Evolutionary conservation across 495 filamentous ascomycete genomes (phyloP), one percentile per base, ranked within the genome.

Genomic region (Gamarada debralockiae): DNA sequence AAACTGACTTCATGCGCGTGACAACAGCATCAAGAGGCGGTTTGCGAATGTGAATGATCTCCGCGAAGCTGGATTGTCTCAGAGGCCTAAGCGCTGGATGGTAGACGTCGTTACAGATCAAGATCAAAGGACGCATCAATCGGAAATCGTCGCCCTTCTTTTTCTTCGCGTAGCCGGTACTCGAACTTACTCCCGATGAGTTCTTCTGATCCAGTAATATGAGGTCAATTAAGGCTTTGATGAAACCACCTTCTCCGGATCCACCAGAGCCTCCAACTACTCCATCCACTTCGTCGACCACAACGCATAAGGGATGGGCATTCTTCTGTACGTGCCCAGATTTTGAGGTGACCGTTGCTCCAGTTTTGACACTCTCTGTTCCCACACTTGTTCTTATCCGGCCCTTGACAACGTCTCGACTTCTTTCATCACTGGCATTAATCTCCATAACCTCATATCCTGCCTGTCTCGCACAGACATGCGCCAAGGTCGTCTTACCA

Each of bases 51-150:
- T 93, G 87, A n/a, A 98, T 86, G 27, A 96, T 81, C 66, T 98
- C 93, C 2, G 92, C 93, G 29, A 87, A 70, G 15, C 77, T 81
- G 0, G 89, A 89, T 48, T 88, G 83, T 23, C 93, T 81, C 15
- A 98, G 77, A 17, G 87, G 89, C 10, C 89, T 81, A 22, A 98
- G 77, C 49, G 90, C 88, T 20, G 93, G 80, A 60, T 95, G 89
- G 65, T 98, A 98, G n/a, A 96, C 79, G 68, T 98, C 93, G 55
- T 98, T 98, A 76, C 93, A 98, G 52, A 98, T 90, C 23, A 97
- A 69, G 52, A 98, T 90, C 29, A 98, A 73, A 0, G 93, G 93
- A 42, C 93, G 80, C 68, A 92, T 77, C 48, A 96, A 78, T 23
- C 84, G 79, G 66, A 97, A 98, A 34, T 81, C 81, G 57, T 96